Evolutionary conservation across 441 rosid species (phyloP).

Genomic region (Syzygium syzygioides): DNA sequence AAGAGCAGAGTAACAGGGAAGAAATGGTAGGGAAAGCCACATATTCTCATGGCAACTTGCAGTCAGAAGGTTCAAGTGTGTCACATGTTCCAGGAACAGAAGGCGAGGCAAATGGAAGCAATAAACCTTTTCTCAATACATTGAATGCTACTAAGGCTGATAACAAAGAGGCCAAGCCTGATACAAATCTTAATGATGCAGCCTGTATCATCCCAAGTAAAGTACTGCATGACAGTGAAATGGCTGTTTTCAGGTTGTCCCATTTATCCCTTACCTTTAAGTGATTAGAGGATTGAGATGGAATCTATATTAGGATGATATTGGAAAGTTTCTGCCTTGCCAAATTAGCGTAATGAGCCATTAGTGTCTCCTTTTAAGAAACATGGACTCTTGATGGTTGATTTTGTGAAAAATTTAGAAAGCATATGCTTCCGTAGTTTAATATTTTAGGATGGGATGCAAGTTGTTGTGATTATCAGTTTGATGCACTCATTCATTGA

Average conservation of each 20-base stretch:
- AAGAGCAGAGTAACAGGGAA: conserved; percentile 14
- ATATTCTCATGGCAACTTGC: conserved; percentile 18
- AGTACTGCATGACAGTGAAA: background rate
- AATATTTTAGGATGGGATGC: background rate
- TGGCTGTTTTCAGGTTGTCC: background rate
- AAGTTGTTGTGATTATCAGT: background rate
- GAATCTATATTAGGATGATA: background rate
- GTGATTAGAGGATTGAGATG: background rate
- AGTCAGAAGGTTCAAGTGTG: conserved; percentile 17
- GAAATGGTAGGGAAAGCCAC: conserved; percentile 5
- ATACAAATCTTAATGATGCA: conserved; percentile 10
- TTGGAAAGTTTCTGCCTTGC: background rate
- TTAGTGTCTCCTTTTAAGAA: background rate
- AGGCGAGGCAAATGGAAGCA: conserved; percentile 13
- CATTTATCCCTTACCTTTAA: background rate
- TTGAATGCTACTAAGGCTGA: conserved; percentile 11
- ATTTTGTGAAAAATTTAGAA: background rate
- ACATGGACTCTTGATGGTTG: background rate
- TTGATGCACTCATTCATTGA: background rate
- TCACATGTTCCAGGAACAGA: conserved; percentile 14
- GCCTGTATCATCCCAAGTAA: background rate
- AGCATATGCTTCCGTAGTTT: conserved; percentile 5
- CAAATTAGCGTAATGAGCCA: background rate
- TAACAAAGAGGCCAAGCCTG: conserved; percentile 14
- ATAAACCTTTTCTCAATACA: conserved; percentile 18